These are phyloP conservation scores for Halteria grandinella DNA, from an alignment of 73 alveolate genomes.

Conservation along the genomic window DNA sequence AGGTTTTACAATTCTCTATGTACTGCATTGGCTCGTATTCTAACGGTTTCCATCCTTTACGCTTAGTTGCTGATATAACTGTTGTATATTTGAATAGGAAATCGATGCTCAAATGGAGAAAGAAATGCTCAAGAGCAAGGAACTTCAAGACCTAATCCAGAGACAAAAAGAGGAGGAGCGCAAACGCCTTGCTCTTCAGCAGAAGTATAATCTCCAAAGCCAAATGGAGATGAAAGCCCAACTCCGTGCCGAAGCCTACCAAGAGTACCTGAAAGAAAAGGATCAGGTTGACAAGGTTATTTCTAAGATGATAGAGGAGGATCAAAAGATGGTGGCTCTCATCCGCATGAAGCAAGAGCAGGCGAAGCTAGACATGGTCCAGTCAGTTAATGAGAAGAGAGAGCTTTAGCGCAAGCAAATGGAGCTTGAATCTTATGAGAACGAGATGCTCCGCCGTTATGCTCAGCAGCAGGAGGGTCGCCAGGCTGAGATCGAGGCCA, in stretches of 20 bases:
- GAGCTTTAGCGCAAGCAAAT: constrained; percentile 55
- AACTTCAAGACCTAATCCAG: constrained; percentile 38
- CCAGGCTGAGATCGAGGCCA: constrained; percentile 74
- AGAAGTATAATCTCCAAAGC: constrained; percentile 48
- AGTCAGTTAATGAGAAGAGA: constrained; percentile 70
- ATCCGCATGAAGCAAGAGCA: constrained; percentile 50
- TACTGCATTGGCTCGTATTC: no score
- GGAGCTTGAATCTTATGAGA: constrained; percentile 75
- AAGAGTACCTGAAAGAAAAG: constrained; percentile 70
- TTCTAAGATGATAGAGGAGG: constrained; percentile 72
- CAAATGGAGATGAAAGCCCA: constrained; percentile 69
- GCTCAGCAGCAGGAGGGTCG: constrained; percentile 70
- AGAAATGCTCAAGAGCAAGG: constrained; percentile 68
- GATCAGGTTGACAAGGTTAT: constrained; percentile 67
- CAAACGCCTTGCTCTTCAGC: background rate
- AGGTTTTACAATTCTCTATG: no score
- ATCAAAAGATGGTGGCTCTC: constrained; percentile 1
- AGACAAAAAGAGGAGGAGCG: constrained; percentile 39
- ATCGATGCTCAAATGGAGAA: constrained; percentile 72
- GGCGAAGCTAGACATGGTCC: constrained; percentile 73
- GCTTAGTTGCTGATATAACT: no score
- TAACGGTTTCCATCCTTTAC: constrained; percentile 11
- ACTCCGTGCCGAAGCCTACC: constrained; percentile 66
- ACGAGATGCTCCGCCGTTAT: constrained; percentile 72
- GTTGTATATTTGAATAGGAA: constrained; percentile 16